Conservation (phyloP, 2,329 filamentous ascomycete species). For the Xylariaceae sp. region DNA sequence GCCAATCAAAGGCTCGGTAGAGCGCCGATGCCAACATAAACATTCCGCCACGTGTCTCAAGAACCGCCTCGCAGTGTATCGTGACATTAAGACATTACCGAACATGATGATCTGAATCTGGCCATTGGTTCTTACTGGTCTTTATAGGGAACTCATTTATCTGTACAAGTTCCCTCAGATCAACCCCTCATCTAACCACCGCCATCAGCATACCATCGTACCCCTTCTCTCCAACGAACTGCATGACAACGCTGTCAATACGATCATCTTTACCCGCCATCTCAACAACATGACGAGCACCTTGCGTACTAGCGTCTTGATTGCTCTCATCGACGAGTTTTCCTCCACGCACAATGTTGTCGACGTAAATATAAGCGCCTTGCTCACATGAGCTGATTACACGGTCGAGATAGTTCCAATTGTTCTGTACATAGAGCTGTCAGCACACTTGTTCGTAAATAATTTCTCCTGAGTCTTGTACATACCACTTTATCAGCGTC, state of each 20-base stretch:
- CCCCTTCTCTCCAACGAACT: conserved; percentile 18
- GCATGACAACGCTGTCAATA: conserved; percentile 13
- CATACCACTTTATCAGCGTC: conserved; percentile 12
- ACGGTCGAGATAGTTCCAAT: conserved; percentile 15
- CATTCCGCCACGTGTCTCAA: too few species aligned
- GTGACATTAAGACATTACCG: too few species aligned
- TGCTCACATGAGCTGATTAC: conserved; percentile 12
- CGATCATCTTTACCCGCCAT: conserved; percentile 13
- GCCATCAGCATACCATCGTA: conserved; percentile 19
- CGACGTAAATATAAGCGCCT: conserved; percentile 13
- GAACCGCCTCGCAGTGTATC: too few species aligned
- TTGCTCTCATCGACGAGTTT: conserved; percentile 5
- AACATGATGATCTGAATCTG: too few species aligned
- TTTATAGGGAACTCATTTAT: too few species aligned
- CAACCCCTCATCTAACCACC: conserved; percentile 8
- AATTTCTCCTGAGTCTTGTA: neutral
- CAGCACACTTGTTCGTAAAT: neutral
- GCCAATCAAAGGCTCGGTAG: too few species aligned
- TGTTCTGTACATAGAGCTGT: conserved; percentile 4
- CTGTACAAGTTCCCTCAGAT: neutral
- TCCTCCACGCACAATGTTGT: conserved; percentile 13
- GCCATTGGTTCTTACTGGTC: too few species aligned
- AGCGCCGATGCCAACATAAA: too few species aligned
- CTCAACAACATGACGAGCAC: conserved; percentile 12
- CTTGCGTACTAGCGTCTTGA: neutral